A percentile compares a stretch with the other conserved stretches of the same genome.
Conservation (phyloP, 768 basidiomycete species). For the Cubamyces lactineus region DNA sequence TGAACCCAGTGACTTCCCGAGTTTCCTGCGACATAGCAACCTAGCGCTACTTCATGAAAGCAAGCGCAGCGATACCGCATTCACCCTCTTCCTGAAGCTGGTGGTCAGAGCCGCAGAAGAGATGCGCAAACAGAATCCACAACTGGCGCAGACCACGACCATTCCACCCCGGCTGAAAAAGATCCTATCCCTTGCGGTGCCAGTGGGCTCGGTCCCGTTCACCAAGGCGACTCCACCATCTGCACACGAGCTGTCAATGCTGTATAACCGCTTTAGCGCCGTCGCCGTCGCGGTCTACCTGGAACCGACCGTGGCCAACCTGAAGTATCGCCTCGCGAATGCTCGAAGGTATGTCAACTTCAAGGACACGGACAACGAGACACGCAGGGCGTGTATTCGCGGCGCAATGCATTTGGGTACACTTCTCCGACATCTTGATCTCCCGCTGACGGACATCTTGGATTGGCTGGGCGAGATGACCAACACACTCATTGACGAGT, state of each 20-base stretch:
- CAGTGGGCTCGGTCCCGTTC: constrained; percentile 71
- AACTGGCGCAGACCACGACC: constrained; percentile 27
- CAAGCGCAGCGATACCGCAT: constrained; percentile 67
- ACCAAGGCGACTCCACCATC: constrained; percentile 54
- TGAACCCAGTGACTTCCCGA: constrained; percentile 67
- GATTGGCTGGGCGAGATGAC: constrained; percentile 71
- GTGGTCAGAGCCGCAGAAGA: constrained; percentile 63
- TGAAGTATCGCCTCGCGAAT: constrained; percentile 59
- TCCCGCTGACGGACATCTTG: constrained; percentile 55
- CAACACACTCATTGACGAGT: constrained; percentile 56
- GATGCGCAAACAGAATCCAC: constrained; percentile 26
- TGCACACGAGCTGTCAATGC: constrained; percentile 63
- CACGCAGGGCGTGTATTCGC: constrained; percentile 72
- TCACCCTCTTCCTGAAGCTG: constrained; percentile 80
- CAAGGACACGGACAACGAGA: constrained; percentile 59
- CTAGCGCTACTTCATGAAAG: constrained; percentile 53
- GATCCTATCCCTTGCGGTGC: constrained; percentile 70
- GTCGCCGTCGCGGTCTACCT: constrained; percentile 72
- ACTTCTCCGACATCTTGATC: constrained; percentile 55
- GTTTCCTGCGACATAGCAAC: constrained; percentile 64
- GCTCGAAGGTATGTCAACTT: constrained; percentile 73
- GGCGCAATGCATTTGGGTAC: constrained; percentile 73
- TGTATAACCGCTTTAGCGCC: constrained; percentile 82
- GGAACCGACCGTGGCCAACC: constrained; percentile 52
- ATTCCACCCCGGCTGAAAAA: constrained; percentile 58